Evolutionary conservation across 2,329 filamentous ascomycete species (phyloP), one percentile per base, ranked within the genome.

Genomic region (Grosmannia clavigera): DNA sequence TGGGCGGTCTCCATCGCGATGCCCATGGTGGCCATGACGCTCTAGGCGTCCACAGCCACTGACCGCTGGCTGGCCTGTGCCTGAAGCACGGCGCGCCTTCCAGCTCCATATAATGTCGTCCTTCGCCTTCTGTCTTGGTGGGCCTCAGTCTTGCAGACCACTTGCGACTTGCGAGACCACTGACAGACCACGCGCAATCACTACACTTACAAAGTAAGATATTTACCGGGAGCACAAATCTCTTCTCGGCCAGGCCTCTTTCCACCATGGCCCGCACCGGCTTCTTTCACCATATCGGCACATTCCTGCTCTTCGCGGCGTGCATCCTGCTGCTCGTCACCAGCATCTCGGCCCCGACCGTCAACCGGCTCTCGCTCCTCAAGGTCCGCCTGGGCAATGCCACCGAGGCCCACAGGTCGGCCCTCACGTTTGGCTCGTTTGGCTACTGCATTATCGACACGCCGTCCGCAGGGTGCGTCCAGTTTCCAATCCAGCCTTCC

Each of bases 401-500:
- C 31, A 70, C 68, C 11, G 62, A 65, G 27, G 68, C 64, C 5
- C 67, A 71, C 31, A 66, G 75, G 9, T 57, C 66, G 9, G 63
- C 65, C 12, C 69, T 84, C 40, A 75, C 72, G 3, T 84, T 82
- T 69, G 83, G 83, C 53, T 81, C 80, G 0, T 85, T 84, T 70
- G 83, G 83, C 9, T 81, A 78, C 68, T 86, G 83, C 67, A 65
- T 66, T 25, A 64, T 67, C 58, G 60, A 68, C 63, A 63, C 62
- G 33, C 63, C 57, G n/a, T 54, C 43, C 57, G 6, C 43, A 46
- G 19, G 43, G 19, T 46, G 16, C 14, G 12, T 19, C 16, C 16
- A 22, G 22, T 22, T 22, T 22, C 22, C 22, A 22, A 22, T 22
- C 22, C 22, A 22, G 22, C 16, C 38, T 40, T 40, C 14, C 10